A percentile compares a stretch with the other conserved stretches of the same genome.
phyloP scores from a whole-genome alignment of 805 yeast species.

The Kodamaea nitidulidarum region DNA sequence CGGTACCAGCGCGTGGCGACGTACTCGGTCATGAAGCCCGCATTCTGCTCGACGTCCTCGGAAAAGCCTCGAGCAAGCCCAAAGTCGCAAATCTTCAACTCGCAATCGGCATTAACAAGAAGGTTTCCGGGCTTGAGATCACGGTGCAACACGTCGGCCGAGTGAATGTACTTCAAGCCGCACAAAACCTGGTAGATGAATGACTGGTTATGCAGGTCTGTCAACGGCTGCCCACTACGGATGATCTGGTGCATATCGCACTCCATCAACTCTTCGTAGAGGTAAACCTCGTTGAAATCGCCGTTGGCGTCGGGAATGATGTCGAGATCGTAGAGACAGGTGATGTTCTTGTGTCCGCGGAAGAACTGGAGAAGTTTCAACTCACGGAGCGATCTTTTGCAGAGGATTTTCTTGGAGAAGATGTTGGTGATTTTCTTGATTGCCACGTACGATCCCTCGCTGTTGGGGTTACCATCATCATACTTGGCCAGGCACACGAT shows the following conservation, averaged over 20 bases:
- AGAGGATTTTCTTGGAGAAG: conserved; percentile 82
- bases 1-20: conserved; percentile 99
- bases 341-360: conserved; percentile 93
- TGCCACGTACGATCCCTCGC: conserved; percentile 57
- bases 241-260: conserved; percentile 98
- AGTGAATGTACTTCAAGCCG: conserved; percentile 84
- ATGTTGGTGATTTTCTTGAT: conserved; percentile 95
- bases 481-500: conserved; percentile 93
- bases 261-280: conserved; percentile 96
- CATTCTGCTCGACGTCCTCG: conserved; percentile 74
- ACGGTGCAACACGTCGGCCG: conserved; percentile 89
- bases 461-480: conserved; percentile 61
- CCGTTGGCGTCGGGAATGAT: conserved; percentile 69
- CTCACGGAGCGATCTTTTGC: conserved; percentile 90
- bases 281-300: conserved; percentile 83
- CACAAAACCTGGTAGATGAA: conserved; percentile 89
- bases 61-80: conserved; percentile 93
- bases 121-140: conserved; percentile 93
- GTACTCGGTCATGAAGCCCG: conserved; percentile 94
- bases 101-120: conserved; percentile 93
- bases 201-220: conserved; percentile 93
- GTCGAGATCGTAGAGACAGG: conserved; percentile 92
- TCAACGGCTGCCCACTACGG: conserved; percentile 85
- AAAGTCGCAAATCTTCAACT: conserved; percentile 92
- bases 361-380: conserved; percentile 86